Base-by-base conservation (phyloP, 2,329 filamentous ascomycete genomes). In the Pseudonectria buxi region DNA sequence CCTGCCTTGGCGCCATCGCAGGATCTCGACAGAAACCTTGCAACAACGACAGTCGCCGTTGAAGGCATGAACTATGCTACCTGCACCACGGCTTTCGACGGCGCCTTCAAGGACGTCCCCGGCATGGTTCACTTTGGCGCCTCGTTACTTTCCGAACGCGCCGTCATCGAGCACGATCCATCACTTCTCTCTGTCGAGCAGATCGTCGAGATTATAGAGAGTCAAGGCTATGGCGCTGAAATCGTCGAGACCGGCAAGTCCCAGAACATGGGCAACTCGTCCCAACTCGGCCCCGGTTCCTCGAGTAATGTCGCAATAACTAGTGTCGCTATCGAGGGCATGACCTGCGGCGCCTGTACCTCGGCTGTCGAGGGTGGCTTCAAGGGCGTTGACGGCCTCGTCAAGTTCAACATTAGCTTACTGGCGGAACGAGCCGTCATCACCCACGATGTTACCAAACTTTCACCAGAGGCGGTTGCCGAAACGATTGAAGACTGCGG, bases 331-430 rank as follows among this genome's bases (percentile, higher is more conserved):
- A 86, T 98, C 36, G 86, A 92, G 48, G 92, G 92, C 33, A 98
- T 98, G 92, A 98, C 92, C 2, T 96, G 92, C 56, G 90, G 90
- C 14, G 87, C 92, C 28, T 98, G 92, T 62, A 96, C 92, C 1
- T 90, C 90, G 2, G 88, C 90, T 6, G 80, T 96, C 2, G 86
- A 95, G 54, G 74, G 77, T 33, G 87, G 84, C 4, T 92, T 98
- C 62, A 76, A 78, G 47, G 76, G 74, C 44, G 63, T 90, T 2
- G 78, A 84, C 9, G 92, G 92, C 14, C 62, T 96, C 12, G 56
- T 87, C 37, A 86, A 88, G 46, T 95, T 96, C 69, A 95, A 95
- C 56, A 94, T 98, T 59, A 95, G 87, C 62, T 68, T 98, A 47
- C 72, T 96, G 24, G 94, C 92, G 4, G 92, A 96, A 59, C 80